Evolutionary conservation across 139 green algal genomes (phyloP).

Genomic region (Chlorella sp.): DNA sequence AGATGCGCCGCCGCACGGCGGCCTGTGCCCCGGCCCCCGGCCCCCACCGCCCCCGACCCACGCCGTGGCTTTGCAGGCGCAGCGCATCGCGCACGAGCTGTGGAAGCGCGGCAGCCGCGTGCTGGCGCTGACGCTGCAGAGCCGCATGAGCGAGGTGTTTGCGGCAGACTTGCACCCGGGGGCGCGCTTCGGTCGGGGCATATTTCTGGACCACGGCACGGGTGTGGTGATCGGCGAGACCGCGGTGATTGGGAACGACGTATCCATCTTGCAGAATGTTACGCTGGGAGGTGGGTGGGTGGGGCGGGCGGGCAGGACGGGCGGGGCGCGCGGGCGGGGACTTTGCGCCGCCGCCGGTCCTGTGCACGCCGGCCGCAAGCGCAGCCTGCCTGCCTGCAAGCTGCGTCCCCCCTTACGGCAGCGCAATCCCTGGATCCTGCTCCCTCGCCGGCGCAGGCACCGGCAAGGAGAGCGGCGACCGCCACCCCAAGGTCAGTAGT

Average conservation of each 20-base stretch:
- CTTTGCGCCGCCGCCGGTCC: too few species aligned
- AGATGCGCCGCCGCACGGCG: too few species aligned
- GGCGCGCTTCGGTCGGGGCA: constrained; percentile 87
- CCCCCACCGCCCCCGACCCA: too few species aligned
- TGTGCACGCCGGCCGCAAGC: too few species aligned
- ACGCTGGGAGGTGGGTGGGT: constrained; percentile 82
- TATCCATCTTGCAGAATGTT: constrained; percentile 96
- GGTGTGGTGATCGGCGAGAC: constrained; percentile 94
- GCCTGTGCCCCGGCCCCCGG: too few species aligned
- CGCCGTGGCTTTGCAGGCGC: too few species aligned
- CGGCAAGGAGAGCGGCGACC: constrained; percentile 92
- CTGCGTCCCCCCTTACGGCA: neutral
- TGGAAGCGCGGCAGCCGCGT: constrained; percentile 77
- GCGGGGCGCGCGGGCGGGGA: too few species aligned
- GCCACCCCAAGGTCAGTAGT: constrained; percentile 93
- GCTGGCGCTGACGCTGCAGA: constrained; percentile 85
- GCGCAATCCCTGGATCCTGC: neutral
- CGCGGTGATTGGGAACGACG: constrained; percentile 90
- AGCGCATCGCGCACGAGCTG: constrained; percentile 90
- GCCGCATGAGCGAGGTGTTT: constrained; percentile 75
- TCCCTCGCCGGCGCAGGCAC: constrained; percentile 60
- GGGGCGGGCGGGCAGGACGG: too few species aligned
- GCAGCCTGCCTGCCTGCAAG: too few species aligned
- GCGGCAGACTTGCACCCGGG: constrained; percentile 95
- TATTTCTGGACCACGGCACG: constrained; percentile 94